phyloP scores from a whole-genome alignment of 2,329 filamentous ascomycete genomes.

The Sordariomycetes sp. region DNA sequence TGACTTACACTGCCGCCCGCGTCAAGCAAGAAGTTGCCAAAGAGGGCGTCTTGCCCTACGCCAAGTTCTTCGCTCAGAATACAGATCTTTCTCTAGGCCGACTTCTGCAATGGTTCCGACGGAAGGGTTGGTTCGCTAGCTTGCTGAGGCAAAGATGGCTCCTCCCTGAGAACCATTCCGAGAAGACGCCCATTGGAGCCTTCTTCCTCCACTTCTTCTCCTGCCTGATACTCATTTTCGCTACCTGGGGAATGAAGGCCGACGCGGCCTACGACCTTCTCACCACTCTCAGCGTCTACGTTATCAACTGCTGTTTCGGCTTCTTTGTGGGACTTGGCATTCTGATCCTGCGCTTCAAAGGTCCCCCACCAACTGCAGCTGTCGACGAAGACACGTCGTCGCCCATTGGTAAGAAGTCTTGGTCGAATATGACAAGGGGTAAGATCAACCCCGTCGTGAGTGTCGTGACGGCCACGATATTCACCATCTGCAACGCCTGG shows the following conservation, averaged over 20 bases:
- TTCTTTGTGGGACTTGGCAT: constrained; percentile 22
- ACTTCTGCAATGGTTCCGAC: constrained; percentile 18
- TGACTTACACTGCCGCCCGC: constrained; percentile 45
- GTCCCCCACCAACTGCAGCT: too few species aligned
- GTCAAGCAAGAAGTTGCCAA: constrained; percentile 55
- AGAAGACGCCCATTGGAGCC: constrained; percentile 25
- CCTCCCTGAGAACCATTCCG: constrained; percentile 22
- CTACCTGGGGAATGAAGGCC: constrained; percentile 25
- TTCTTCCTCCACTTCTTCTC: constrained; percentile 22
- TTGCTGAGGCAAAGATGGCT: constrained; percentile 18
- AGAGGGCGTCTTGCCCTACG: constrained; percentile 42
- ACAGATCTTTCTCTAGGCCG: constrained; percentile 22
- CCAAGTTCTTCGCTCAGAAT: constrained; percentile 35
- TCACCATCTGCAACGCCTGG: too few species aligned
- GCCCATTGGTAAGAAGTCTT: too few species aligned
- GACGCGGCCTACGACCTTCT: constrained; percentile 21
- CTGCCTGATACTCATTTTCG: constrained; percentile 27
- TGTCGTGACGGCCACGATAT: too few species aligned
- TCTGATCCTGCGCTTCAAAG: constrained; percentile 22
- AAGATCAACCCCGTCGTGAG: too few species aligned
- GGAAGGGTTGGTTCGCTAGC: too few species aligned
- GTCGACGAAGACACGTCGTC: too few species aligned
- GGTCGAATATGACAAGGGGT: too few species aligned
- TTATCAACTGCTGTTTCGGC: constrained; percentile 24
- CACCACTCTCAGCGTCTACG: constrained; percentile 20